These are phyloP conservation scores for Tetracladium maxilliforme DNA, from an alignment of 2,329 filamentous ascomycete genomes.

Conservation along the genomic window DNA sequence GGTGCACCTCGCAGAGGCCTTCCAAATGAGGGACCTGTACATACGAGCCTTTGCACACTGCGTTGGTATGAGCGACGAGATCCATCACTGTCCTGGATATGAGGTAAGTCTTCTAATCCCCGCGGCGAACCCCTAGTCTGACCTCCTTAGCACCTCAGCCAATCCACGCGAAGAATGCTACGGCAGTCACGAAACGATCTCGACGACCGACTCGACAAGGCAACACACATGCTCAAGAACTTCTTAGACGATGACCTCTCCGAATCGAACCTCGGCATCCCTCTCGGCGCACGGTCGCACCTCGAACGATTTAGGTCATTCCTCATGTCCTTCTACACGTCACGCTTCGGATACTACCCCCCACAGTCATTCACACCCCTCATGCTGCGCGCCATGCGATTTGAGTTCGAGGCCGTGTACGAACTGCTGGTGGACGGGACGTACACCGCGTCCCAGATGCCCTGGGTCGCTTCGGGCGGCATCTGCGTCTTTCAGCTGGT, in stretches of 20 bases:
- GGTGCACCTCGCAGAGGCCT: constrained; percentile 52
- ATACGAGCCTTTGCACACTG: constrained; percentile 64
- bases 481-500: constrained; percentile 58
- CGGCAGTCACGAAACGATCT: constrained; percentile 48
- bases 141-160: constrained; percentile 25
- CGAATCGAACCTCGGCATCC: constrained; percentile 48
- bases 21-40: constrained; percentile 50
- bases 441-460: constrained; percentile 32
- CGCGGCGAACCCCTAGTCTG: constrained; percentile 1
- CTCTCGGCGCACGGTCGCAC: constrained; percentile 44
- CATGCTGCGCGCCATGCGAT: constrained; percentile 44
- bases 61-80: constrained; percentile 56
- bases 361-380: constrained; percentile 43
- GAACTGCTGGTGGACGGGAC: constrained; percentile 52
- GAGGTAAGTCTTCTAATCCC: constrained; percentile 27
- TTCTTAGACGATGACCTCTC: constrained; percentile 63
- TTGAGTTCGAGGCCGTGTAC: constrained; percentile 59
- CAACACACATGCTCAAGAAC: constrained; percentile 40
- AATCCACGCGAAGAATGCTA: constrained; percentile 48
- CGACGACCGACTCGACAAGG: constrained; percentile 43
- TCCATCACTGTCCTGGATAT: constrained; percentile 44
- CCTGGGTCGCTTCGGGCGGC: constrained; percentile 44
- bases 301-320: constrained; percentile 60
- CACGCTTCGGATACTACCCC: constrained; percentile 59
- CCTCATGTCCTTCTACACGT: constrained; percentile 49